Percentiles rank a stretch among this genome's conserved stretches.
These are phyloP conservation scores for Mortierella sp. DNA, from an alignment of 371 early-diverging fungal species.

Conservation along the genomic window DNA sequence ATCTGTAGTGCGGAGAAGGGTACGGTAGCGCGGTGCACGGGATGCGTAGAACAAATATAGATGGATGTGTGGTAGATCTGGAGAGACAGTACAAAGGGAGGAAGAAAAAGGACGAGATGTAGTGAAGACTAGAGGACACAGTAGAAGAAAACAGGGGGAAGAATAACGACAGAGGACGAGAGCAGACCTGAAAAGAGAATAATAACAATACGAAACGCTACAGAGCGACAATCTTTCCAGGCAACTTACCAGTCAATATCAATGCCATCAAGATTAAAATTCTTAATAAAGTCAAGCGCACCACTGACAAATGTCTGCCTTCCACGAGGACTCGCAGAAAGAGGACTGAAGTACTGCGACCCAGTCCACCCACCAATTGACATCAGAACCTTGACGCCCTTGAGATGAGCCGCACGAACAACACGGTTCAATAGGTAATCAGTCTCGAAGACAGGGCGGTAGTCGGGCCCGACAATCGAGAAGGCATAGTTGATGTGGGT, in stretches of 20 bases:
- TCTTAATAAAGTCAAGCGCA: slow-evolving; percentile 56
- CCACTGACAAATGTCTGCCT: slow-evolving; percentile 67
- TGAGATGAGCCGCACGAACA: slow-evolving; percentile 35
- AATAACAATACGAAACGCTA: neutral
- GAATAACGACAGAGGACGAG: too few relatives aligned
- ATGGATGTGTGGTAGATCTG: too few relatives aligned
- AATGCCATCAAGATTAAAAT: slow-evolving; percentile 70
- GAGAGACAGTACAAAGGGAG: too few relatives aligned
- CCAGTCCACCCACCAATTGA: slow-evolving; percentile 86
- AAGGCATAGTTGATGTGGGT: slow-evolving; percentile 62
- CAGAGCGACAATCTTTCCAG: neutral
- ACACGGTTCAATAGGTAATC: slow-evolving; percentile 39
- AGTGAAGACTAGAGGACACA: too few relatives aligned
- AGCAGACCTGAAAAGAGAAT: too few relatives aligned
- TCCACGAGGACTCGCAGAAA: slow-evolving; percentile 59
- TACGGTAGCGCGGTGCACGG: too few relatives aligned
- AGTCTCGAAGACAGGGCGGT: slow-evolving; percentile 44
- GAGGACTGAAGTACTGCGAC: slow-evolving; percentile 70
- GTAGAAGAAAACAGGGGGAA: too few relatives aligned
- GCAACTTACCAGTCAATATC: slow-evolving; percentile 66
- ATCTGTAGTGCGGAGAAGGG: neutral
- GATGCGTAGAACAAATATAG: too few relatives aligned
- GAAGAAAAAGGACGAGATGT: too few relatives aligned
- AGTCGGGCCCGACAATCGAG: slow-evolving; percentile 43
- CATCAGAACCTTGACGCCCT: slow-evolving; percentile 67